Percentiles rank a stretch among this genome's conserved stretches.
Conservation (phyloP, 116 monocot species). For the Posidonia oceanica region DNA sequence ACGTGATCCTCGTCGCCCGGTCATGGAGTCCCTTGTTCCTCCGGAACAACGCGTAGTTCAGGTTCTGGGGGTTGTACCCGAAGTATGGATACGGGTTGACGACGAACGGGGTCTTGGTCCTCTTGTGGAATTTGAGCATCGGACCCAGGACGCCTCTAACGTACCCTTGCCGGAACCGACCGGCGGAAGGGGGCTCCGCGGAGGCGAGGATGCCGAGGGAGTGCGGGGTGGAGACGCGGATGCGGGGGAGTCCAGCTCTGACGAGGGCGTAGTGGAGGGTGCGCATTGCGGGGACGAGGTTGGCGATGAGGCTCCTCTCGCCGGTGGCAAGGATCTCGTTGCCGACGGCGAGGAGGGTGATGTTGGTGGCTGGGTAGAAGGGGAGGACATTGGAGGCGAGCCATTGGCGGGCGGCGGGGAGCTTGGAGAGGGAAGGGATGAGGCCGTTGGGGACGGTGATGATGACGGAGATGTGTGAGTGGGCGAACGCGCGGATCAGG, state of each 20-base stretch:
- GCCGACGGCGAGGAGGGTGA: slow-evolving; percentile 56
- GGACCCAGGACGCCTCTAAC: slow-evolving; percentile 20
- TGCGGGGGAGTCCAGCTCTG: neutral
- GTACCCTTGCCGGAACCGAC: slow-evolving; percentile 22
- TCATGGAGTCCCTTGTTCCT: slow-evolving; percentile 37
- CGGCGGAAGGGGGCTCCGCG: slow-evolving; percentile 39
- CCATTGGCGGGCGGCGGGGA: slow-evolving; percentile 40
- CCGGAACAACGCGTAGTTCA: slow-evolving; percentile 65
- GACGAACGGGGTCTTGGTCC: slow-evolving; percentile 33
- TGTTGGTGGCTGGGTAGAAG: slow-evolving; percentile 31
- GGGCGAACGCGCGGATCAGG: slow-evolving; percentile 34
- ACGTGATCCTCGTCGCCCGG: slow-evolving; percentile 37
- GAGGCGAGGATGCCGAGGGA: slow-evolving; percentile 22
- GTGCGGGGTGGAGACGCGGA: slow-evolving; percentile 32
- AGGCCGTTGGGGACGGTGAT: slow-evolving; percentile 46
- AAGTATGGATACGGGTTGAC: slow-evolving; percentile 62
- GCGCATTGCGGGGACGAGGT: slow-evolving; percentile 63
- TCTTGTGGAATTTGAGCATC: slow-evolving; percentile 34
- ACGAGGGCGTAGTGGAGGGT: slow-evolving; percentile 27
- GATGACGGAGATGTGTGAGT: slow-evolving; percentile 45
- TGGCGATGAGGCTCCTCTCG: slow-evolving; percentile 25
- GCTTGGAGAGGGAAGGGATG: slow-evolving; percentile 42
- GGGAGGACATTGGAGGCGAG: slow-evolving; percentile 47
- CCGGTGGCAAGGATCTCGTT: slow-evolving; percentile 54
- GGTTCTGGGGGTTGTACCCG: slow-evolving; percentile 58